These are phyloP conservation scores for Scalesia atractyloides DNA, from an alignment of 129 eudicot species.

Conservation along the genomic window DNA sequence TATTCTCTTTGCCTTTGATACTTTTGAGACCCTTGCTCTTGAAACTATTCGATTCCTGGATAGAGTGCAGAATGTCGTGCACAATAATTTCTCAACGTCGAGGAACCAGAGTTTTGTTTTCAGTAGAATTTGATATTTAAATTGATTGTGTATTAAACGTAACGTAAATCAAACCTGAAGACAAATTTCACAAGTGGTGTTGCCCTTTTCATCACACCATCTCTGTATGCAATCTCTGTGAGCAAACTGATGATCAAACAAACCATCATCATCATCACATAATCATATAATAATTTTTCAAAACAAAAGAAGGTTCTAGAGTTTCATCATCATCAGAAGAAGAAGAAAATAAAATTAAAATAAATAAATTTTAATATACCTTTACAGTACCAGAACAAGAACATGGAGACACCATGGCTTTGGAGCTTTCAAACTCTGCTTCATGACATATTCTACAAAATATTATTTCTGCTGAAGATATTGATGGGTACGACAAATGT, in stretches of 20 bases:
- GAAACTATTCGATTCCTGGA: too few relatives aligned
- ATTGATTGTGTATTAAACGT: not conserved
- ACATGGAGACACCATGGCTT: slow-evolving; percentile 15
- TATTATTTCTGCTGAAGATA: slow-evolving; percentile 12
- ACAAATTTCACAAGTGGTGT: slow-evolving; percentile 76
- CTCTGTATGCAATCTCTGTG: slow-evolving; percentile 82
- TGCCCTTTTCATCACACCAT: slow-evolving; percentile 83
- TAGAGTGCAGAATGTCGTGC: too few relatives aligned
- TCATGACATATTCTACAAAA: slow-evolving; percentile 28
- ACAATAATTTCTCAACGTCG: too few relatives aligned
- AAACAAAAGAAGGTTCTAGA: not conserved
- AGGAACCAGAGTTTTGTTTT: too few relatives aligned
- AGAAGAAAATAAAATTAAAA: not conserved
- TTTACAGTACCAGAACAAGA: slow-evolving; percentile 29
- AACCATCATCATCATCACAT: slow-evolving; percentile 12
- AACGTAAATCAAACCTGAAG: slow-evolving; percentile 51
- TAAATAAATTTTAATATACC: slow-evolving; percentile 1
- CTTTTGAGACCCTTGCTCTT: too few relatives aligned
- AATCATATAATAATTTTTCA: not conserved
- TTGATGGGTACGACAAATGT: slow-evolving; percentile 17
- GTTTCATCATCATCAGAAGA: too few relatives aligned
- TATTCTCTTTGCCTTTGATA: too few relatives aligned
- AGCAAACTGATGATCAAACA: slow-evolving; percentile 53
- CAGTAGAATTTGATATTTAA: too few relatives aligned
- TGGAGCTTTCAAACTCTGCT: slow-evolving; percentile 34